phyloP scores from a whole-genome alignment of 192 early-diverging fungal genomes.

The Funneliformis mosseae region DNA sequence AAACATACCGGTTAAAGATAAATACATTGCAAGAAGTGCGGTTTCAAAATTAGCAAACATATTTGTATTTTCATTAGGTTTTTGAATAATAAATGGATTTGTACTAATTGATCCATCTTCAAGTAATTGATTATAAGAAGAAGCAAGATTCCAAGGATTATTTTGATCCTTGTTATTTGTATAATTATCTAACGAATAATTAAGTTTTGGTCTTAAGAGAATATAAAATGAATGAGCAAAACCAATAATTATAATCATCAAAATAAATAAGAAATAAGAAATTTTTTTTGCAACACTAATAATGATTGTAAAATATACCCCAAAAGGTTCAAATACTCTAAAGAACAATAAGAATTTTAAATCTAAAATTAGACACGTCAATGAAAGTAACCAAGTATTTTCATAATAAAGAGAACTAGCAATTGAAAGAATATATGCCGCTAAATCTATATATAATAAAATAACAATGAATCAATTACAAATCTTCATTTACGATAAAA shows the following conservation, averaged over 20 bases:
- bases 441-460: neutral
- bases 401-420: neutral
- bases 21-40: neutral
- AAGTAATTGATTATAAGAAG: no score
- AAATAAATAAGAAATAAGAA: neutral
- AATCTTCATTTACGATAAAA: no score
- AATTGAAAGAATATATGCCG: neutral
- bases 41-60: neutral
- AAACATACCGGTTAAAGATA: neutral
- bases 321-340: neutral
- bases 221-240: conserved; percentile 7
- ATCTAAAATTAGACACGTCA: neutral
- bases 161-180: neutral
- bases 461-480: no score
- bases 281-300: neutral
- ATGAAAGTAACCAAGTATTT: neutral
- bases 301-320: conserved; percentile 1
- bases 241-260: neutral
- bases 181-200: neutral
- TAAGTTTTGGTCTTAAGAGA: neutral
- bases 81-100: no score
- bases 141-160: neutral
- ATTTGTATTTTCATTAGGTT: neutral
- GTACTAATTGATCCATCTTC: no score
- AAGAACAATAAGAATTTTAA: conserved; percentile 1